Percentiles rank a stretch among this genome's conserved stretches.
These are phyloP conservation scores for Logfia minima DNA, from an alignment of 129 eudicot genomes.

Conservation along the genomic window DNA sequence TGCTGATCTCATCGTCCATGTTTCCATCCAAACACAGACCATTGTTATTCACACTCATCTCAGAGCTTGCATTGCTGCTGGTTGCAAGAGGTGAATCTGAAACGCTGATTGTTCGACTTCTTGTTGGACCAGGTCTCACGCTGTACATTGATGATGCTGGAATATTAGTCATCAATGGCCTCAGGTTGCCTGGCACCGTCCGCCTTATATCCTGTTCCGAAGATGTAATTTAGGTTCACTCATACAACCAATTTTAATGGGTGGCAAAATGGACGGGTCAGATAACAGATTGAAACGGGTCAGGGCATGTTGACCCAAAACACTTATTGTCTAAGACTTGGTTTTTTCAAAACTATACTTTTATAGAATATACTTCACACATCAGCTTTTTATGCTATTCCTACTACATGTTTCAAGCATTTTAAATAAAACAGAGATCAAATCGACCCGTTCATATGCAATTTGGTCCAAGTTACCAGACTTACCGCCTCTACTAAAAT, in stretches of 20 bases:
- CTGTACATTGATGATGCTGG: conserved; percentile 99
- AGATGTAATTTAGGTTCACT: not conserved
- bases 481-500: not conserved
- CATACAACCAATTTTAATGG: not conserved
- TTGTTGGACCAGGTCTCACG: conserved; percentile 77
- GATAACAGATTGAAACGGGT: not conserved
- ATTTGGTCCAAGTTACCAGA: not conserved
- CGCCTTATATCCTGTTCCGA: conserved; percentile 79
- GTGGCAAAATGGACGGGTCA: not conserved
- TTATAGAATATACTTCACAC: not conserved
- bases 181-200: conserved; percentile 75
- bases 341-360: not conserved
- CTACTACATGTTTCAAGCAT: not conserved
- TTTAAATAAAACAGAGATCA: not conserved
- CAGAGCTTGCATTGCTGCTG: conserved; percentile 96
- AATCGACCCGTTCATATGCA: not conserved
- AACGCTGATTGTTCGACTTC: conserved; percentile 69
- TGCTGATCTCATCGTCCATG: conserved; percentile 63
- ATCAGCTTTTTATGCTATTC: not conserved
- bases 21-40: conserved; percentile 55
- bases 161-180: conserved; percentile 92
- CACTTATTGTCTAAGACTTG: not conserved
- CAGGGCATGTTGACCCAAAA: not conserved
- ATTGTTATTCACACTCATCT: conserved; percentile 73
- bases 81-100: conserved; percentile 93